Evolutionary conservation across 2,329 filamentous ascomycete genomes (phyloP), one percentile per base, ranked within the genome.

Genomic region (Venturia carpophila): DNA sequence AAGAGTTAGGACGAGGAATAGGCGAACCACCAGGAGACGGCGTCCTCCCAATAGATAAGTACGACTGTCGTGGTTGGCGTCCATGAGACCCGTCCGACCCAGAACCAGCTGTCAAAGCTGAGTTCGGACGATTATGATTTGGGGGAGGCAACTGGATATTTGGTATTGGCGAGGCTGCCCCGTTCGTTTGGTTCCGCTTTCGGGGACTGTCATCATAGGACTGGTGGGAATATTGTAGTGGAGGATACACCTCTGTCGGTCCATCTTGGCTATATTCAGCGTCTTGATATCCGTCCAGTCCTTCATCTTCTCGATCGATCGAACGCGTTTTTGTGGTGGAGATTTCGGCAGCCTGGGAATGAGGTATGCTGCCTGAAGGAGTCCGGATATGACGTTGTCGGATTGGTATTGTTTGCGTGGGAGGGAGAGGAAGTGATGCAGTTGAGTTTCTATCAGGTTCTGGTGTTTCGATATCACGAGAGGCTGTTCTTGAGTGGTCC

Each of bases 61-160:
- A 76, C 19, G 47, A 43, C 49, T 58, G 42, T n/a, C 17, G 45
- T 41, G 42, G 21, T n/a, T 79, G 79, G 42, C 88, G 85, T 42
- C 87, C 87, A 63, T 87, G 84, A 42, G 78, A 58, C 21, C 43
- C 77, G 37, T 82, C 83, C 67, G 85, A 77, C 60, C 96, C 91
- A 19, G 90, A 91, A 60, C 84, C 83, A 17, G 84, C 81, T 2
- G 90, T 94, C 74, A 92, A 92, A 5, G 87, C 81, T 15, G 92
- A 96, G 30, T 82, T 82, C 5, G 92, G 92, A 63, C 92, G 83
- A 13, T n/a, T 27, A 15, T 30, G 13, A 13, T 24, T 34, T 56
- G 2, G n/a, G 21, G 34, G 63, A 24, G 65, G 65, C 19, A 69
- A 37, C 67, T 68, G 62, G 13, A 67, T 39, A 30, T 67, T 52